These are phyloP conservation scores for Sanghuangporus baumii DNA, from an alignment of 1,284 basidiomycete genomes.

Conservation along the genomic window DNA sequence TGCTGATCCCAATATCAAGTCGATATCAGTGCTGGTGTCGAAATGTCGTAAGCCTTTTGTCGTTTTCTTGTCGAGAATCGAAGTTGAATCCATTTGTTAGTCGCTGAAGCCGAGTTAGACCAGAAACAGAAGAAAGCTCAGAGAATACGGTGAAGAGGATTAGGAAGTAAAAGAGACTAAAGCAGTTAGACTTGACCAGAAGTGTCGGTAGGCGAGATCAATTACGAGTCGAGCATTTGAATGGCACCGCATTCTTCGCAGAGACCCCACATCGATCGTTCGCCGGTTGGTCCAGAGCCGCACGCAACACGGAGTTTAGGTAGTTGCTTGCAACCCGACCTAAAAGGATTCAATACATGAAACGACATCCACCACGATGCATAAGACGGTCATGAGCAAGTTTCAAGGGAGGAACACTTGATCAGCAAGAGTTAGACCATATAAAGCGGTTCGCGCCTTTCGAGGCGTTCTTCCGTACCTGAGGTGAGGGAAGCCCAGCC, in stretches of 20 bases:
- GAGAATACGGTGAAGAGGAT: slow-evolving; percentile 9
- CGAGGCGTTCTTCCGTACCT: slow-evolving; percentile 44
- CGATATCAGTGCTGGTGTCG: background rate
- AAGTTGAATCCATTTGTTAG: slow-evolving; percentile 3
- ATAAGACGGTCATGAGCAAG: slow-evolving; percentile 5
- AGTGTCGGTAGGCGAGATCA: background rate
- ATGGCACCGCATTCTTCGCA: slow-evolving; percentile 84
- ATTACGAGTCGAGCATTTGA: slow-evolving; percentile 77
- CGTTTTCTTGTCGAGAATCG: background rate
- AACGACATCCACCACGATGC: slow-evolving; percentile 10
- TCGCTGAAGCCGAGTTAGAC: slow-evolving; percentile 1
- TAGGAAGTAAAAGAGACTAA: slow-evolving; percentile 9
- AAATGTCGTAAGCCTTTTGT: background rate
- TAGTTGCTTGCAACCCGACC: slow-evolving; percentile 67
- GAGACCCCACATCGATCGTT: slow-evolving; percentile 78
- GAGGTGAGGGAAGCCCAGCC: slow-evolving; percentile 50
- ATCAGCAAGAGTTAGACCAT: slow-evolving; percentile 6
- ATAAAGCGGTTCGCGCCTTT: background rate
- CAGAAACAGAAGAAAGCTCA: slow-evolving; percentile 3
- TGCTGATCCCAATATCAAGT: background rate
- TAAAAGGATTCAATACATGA: slow-evolving; percentile 25
- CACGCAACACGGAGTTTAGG: slow-evolving; percentile 70
- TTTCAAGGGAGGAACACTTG: slow-evolving; percentile 21
- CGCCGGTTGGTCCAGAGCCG: slow-evolving; percentile 51
- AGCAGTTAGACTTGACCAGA: background rate